Base-by-base conservation (phyloP, 1,284 basidiomycete species). In the Athelia sp. region DNA sequence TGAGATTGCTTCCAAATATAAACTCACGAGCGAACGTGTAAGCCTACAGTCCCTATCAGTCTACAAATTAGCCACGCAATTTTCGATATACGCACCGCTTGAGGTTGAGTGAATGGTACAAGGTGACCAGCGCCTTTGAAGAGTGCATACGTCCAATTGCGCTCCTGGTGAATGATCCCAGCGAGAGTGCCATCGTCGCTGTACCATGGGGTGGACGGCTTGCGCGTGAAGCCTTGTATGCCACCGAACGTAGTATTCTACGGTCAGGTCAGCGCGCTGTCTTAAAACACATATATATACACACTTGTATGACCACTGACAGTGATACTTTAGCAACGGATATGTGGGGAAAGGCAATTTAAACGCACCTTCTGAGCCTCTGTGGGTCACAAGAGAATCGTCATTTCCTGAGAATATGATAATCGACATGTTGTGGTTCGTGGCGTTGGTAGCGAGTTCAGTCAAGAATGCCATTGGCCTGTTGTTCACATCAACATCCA, bases 191-290 rank as follows among this genome's bases (percentile, higher is more conserved):
- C 78, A 2, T 62, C 60, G 49, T 84, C 81, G 48, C 81, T 78
- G 49, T 64, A 70, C 81, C 82, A 84, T 1, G 80, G 76, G 0
- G 85, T 88, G 1, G 80, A 74, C 0, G 85, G 85, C 51, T 75
- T 73, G 43, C 76, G 70, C 4, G 82, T 78, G 60, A 88, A 88
- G 3, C 86, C 86, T 62, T 81, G 83, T 36, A 81, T 81, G 13
- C 82, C 84, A 31, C 84, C 83, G 55, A 87, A 88, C 0, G 86
- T 86, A 9, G 82, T 86, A 56, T 88, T 88, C 81, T 86, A 42
- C 15, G 6, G 8, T 8, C 4, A 8, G 15, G 19, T 40, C 19
- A 40, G 43, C 10, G 43, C 3, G 26, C 14, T 26, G 43, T 40
- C 15, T 8, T n/a, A 4, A n/a, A 40, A 21, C 15, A 40, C 13